Conservation (phyloP, 2,329 filamentous ascomycete genomes). For the Didymella arachidicola region DNA sequence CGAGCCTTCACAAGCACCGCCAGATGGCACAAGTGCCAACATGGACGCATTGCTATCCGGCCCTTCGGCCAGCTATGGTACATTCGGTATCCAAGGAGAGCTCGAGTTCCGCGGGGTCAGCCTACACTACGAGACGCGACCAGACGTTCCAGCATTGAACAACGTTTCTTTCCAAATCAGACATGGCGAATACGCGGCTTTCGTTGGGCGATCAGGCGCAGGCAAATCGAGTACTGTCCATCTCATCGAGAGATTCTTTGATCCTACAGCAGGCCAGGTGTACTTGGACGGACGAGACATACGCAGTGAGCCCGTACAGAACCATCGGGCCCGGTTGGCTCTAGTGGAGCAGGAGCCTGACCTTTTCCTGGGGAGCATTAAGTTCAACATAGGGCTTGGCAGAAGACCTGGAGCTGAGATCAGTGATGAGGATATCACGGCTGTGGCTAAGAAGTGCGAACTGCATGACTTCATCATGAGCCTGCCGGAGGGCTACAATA, state of each 20-base stretch:
- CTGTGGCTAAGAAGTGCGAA: conserved; percentile 53
- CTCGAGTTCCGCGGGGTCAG: conserved; percentile 47
- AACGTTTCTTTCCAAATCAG: conserved; percentile 52
- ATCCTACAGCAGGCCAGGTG: conserved; percentile 51
- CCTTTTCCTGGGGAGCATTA: conserved; percentile 55
- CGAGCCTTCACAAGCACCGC: background rate
- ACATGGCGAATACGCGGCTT: conserved; percentile 49
- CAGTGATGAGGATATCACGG: conserved; percentile 39
- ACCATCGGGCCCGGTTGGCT: conserved; percentile 51
- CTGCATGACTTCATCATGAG: conserved; percentile 58
- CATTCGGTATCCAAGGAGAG: conserved; percentile 34
- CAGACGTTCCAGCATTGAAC: conserved; percentile 44
- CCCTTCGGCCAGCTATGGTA: conserved; percentile 29
- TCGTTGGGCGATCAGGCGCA: conserved; percentile 56
- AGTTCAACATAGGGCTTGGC: conserved; percentile 56
- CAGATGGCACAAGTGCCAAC: conserved; percentile 4
- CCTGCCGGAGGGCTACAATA: conserved; percentile 58
- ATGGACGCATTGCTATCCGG: conserved; percentile 23
- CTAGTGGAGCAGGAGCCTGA: conserved; percentile 57
- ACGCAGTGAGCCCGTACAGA: conserved; percentile 46
- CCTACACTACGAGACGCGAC: conserved; percentile 44
- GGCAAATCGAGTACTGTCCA: conserved; percentile 57
- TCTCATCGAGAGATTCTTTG: conserved; percentile 58
- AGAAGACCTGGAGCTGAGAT: conserved; percentile 36
- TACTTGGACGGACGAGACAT: conserved; percentile 55